Evolutionary conservation across 2,329 filamentous ascomycete genomes (phyloP).

Genomic region (Sclerotinia glacialis): DNA sequence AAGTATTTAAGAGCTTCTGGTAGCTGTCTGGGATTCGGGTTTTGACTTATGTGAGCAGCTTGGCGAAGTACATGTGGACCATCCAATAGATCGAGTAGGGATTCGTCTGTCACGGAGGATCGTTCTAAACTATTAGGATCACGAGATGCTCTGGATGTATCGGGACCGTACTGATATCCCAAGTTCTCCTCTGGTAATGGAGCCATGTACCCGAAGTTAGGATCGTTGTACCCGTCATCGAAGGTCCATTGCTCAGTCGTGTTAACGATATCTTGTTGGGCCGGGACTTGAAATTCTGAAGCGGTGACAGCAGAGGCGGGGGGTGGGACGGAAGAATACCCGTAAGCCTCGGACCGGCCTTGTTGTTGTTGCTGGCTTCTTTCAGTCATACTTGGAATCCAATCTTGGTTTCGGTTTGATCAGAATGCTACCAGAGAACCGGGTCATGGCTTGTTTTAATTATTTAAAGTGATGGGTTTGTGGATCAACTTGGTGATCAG

Average conservation of each 20-base stretch:
- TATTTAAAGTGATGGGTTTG: conserved; percentile 9
- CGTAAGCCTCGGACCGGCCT: conserved; percentile 11
- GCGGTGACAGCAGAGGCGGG: background rate
- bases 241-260: conserved; percentile 13
- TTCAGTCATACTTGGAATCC: conserved; percentile 5
- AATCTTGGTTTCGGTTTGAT: background rate
- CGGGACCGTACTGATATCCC: background rate
- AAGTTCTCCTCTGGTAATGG: background rate
- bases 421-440: background rate
- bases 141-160: background rate
- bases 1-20: conserved; percentile 21
- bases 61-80: background rate
- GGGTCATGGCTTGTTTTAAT: conserved; percentile 1
- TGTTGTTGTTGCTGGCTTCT: background rate
- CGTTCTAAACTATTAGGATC: conserved; percentile 13
- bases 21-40: conserved; percentile 10
- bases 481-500: conserved; percentile 8
- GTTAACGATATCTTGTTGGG: conserved; percentile 10
- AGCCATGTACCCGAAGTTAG: background rate
- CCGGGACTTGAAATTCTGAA: background rate
- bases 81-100: conserved; percentile 11
- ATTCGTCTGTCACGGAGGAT: conserved; percentile 11
- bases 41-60: background rate
- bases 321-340: conserved; percentile 4
- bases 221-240: background rate